Evolutionary conservation across 2,329 filamentous ascomycete species (phyloP).

Genomic region (Ceratocystis huliohia): DNA sequence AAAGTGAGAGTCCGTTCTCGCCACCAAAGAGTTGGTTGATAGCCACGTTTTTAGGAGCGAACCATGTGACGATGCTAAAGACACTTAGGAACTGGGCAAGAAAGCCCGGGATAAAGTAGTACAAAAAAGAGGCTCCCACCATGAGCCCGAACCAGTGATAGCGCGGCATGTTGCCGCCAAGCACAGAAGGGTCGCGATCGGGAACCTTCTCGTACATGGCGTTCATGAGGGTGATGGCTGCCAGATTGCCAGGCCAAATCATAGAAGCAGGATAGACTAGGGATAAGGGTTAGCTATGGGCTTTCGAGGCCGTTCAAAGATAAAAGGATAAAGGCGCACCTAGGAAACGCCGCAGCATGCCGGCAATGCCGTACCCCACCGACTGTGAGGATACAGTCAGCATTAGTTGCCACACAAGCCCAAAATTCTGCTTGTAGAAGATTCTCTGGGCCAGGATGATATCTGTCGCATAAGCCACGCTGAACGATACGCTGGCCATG

Average conservation of each 20-base stretch:
- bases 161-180: constrained; percentile 53
- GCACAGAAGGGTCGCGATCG: constrained; percentile 36
- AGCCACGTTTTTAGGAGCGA: constrained; percentile 52
- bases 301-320: background rate
- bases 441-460: constrained; percentile 58
- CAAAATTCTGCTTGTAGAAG: constrained; percentile 60
- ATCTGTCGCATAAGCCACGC: constrained; percentile 59
- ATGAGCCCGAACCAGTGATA: constrained; percentile 52
- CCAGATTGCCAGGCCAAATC: constrained; percentile 61
- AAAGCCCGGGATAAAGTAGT: constrained; percentile 58
- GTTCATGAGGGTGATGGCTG: constrained; percentile 54
- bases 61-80: constrained; percentile 61
- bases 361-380: constrained; percentile 56
- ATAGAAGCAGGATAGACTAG: constrained; percentile 53
- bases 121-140: constrained; percentile 45
- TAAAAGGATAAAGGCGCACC: constrained; percentile 29
- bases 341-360: constrained; percentile 52
- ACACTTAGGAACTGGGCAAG: constrained; percentile 56
- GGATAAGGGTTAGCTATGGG: background rate
- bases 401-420: constrained; percentile 52
- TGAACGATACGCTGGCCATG: constrained; percentile 60
- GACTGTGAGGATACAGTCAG: constrained; percentile 57
- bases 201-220: constrained; percentile 55
- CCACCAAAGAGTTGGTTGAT: constrained; percentile 65
- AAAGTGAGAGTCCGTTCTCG: constrained; percentile 50